phyloP scores from a whole-genome alignment of 345 rosid genomes.

The Euphorbia pulcherrima region DNA sequence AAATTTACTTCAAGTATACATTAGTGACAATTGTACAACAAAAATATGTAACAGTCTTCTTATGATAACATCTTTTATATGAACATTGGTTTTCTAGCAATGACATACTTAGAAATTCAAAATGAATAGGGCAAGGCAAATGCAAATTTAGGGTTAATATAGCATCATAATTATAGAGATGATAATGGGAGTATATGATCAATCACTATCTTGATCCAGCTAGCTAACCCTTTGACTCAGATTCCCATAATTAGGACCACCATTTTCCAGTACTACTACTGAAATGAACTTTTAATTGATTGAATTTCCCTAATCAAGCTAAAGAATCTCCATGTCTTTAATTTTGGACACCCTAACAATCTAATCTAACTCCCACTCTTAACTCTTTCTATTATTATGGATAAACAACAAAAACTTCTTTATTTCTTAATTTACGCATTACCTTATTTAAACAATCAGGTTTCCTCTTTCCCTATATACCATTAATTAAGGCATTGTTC shows the following conservation, averaged over 20 bases:
- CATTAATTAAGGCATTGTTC: neutral
- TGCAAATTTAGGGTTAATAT: no score
- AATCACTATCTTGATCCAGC: slow-evolving; percentile 34
- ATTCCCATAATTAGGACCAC: slow-evolving; percentile 38
- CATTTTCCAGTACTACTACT: slow-evolving; percentile 11
- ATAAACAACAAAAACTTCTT: slow-evolving; percentile 31
- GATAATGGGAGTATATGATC: slow-evolving; percentile 20
- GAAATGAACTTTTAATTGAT: slow-evolving; percentile 37
- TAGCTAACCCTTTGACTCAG: slow-evolving; percentile 37
- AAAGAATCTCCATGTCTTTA: slow-evolving; percentile 23
- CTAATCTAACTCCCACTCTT: slow-evolving; percentile 10
- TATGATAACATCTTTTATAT: no score
- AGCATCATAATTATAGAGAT: no score
- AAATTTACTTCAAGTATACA: no score
- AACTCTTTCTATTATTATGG: slow-evolving; percentile 25
- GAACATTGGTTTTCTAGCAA: no score
- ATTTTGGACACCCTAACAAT: slow-evolving; percentile 26
- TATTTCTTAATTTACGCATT: slow-evolving; percentile 31
- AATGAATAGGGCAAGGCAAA: no score
- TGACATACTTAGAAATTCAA: no score
- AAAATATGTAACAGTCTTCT: no score
- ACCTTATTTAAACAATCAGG: slow-evolving; percentile 42
- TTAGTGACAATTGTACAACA: no score
- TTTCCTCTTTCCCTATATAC: slow-evolving; percentile 29
- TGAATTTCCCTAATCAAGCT: slow-evolving; percentile 39